A percentile compares a stretch with the other conserved stretches of the same genome.
phyloP scores from a whole-genome alignment of 306 rosid genomes.

The Malus asiatica region DNA sequence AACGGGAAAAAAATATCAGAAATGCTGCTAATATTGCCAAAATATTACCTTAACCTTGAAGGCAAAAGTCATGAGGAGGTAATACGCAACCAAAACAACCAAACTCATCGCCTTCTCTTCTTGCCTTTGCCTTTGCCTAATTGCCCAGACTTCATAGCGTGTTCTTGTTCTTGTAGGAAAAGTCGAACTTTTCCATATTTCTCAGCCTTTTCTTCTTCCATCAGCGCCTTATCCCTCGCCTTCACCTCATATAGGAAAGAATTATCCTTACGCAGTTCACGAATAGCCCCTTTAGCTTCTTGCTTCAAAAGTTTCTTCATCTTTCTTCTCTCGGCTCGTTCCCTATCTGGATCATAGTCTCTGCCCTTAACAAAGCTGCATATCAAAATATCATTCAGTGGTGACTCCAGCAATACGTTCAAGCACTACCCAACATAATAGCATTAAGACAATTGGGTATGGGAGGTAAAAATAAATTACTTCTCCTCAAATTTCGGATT shows the following conservation, averaged over 20 bases:
- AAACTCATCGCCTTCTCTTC: constrained; percentile 56
- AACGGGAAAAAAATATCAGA: not conserved
- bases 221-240: constrained; percentile 45
- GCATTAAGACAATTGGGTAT: not conserved
- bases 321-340: constrained; percentile 56
- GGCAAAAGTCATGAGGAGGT: not conserved
- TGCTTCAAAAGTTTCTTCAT: constrained; percentile 51
- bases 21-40: not conserved
- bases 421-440: not conserved
- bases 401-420: not conserved
- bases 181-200: constrained; percentile 55
- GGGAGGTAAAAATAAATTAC: constrained; percentile 32
- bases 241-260: constrained; percentile 63
- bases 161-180: constrained; percentile 86
- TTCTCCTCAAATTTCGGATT: constrained; percentile 77
- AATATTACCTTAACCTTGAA: not conserved
- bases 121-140: constrained; percentile 85
- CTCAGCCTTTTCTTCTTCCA: constrained; percentile 65
- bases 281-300: constrained; percentile 76
- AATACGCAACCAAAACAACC: not conserved
- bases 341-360: constrained; percentile 82
- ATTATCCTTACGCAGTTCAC: constrained; percentile 84
- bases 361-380: constrained; percentile 83
- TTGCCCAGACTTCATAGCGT: constrained; percentile 83
- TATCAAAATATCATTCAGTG: constrained; percentile 16